These are phyloP conservation scores for Wallemia hederae DNA, from an alignment of 1,284 basidiomycete genomes.

Conservation along the genomic window DNA sequence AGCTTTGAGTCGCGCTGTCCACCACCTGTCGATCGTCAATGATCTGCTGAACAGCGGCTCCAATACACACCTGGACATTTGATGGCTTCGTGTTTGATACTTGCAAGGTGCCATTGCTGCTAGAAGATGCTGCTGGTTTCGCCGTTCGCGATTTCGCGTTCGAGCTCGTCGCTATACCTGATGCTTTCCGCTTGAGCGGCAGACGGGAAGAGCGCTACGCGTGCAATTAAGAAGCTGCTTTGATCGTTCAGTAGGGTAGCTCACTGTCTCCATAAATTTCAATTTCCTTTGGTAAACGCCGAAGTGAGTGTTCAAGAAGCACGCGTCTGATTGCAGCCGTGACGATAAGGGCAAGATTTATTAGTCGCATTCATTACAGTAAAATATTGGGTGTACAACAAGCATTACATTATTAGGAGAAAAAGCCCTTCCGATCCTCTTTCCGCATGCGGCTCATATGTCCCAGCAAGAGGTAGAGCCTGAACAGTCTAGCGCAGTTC, in stretches of 20 bases:
- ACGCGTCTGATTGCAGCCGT: too few species aligned
- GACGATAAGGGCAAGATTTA: too few species aligned
- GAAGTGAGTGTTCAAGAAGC: too few species aligned
- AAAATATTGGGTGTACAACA: too few species aligned
- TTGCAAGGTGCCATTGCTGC: neutral
- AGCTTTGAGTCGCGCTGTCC: neutral
- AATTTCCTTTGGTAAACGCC: neutral
- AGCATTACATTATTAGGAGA: neutral
- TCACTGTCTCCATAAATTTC: neutral
- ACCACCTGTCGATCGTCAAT: neutral
- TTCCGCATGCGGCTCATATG: slow-evolving; percentile 8
- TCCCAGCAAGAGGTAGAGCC: slow-evolving; percentile 11
- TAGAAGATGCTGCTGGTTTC: neutral
- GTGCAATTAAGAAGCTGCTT: neutral
- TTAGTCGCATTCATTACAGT: too few species aligned
- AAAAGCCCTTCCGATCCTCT: neutral
- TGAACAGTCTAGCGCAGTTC: slow-evolving; percentile 14
- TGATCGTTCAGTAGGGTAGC: neutral
- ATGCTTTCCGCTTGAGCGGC: neutral
- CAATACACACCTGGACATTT: neutral
- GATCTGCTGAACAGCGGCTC: neutral
- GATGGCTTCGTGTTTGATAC: neutral
- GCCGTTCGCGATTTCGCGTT: neutral
- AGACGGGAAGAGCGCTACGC: neutral
- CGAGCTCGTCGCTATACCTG: neutral